Evolutionary conservation across 169 alveolate genomes (phyloP).

Genomic region (Plasmodium gaboni): DNA sequence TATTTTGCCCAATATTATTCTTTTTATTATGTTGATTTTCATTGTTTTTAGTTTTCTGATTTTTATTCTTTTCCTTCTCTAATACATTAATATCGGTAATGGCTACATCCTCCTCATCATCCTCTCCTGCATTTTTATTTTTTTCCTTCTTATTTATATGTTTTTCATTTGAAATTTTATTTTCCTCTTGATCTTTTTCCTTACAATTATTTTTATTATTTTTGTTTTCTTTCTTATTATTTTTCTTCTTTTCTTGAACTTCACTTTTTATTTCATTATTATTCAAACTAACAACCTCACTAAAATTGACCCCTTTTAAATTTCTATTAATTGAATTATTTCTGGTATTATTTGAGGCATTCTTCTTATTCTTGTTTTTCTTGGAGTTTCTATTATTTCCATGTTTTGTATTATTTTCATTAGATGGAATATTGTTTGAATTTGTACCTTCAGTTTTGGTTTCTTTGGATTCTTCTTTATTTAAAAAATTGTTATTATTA

Average conservation of each 20-base stretch:
- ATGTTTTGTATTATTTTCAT: background rate
- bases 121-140: conserved; percentile 3
- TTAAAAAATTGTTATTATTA: no score
- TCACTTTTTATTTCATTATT: conserved; percentile 20
- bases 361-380: background rate
- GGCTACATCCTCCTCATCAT: no score
- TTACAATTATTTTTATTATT: conserved; percentile 16
- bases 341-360: background rate
- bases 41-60: conserved; percentile 15
- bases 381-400: background rate
- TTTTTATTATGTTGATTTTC: conserved; percentile 28
- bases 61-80: conserved; percentile 52
- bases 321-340: conserved; percentile 4
- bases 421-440: no score
- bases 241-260: conserved; percentile 40
- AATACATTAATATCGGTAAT: background rate
- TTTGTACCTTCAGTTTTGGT: no score
- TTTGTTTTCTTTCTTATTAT: conserved; percentile 31
- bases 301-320: background rate
- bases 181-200: conserved; percentile 54
- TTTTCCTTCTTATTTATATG: background rate
- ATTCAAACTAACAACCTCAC: background rate
- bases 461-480: no score
- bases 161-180: conserved; percentile 30
- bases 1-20: background rate